phyloP scores from a whole-genome alignment of 2,329 filamentous ascomycete genomes.

The Penicillium sp. region DNA sequence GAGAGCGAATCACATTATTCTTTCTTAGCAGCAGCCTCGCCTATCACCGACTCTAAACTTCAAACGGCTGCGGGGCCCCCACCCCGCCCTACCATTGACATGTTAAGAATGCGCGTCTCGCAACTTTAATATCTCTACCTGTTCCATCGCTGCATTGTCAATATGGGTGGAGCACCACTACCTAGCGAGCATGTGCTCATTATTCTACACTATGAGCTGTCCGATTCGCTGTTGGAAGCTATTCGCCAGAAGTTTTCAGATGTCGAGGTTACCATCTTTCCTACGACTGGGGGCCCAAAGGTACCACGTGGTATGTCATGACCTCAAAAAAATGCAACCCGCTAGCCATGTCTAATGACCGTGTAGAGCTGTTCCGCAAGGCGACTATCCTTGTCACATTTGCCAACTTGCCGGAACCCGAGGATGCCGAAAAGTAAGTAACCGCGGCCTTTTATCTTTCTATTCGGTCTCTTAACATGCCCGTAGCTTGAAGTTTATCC shows the following conservation, averaged over 20 bases:
- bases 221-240: conserved; percentile 11
- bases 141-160: neutral
- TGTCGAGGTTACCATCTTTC: conserved; percentile 19
- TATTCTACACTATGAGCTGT: conserved; percentile 17
- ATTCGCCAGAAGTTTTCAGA: conserved; percentile 25
- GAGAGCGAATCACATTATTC: neutral
- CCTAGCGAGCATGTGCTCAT: conserved; percentile 25
- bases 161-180: conserved; percentile 25
- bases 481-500: conserved; percentile 50
- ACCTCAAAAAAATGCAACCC: neutral
- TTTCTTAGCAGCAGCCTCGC: neutral
- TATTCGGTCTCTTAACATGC: neutral
- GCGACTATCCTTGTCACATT: conserved; percentile 19
- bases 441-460: neutral
- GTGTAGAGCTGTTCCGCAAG: conserved; percentile 23
- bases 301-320: conserved; percentile 26
- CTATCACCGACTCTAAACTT: neutral
- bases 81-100: neutral
- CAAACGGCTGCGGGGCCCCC: neutral
- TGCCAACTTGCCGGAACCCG: conserved; percentile 24
- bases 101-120: neutral
- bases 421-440: conserved; percentile 30
- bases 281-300: conserved; percentile 6
- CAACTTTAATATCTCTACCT: neutral
- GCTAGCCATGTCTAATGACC: neutral